Conservation (phyloP, 2,329 filamentous ascomycete species). For the Pseudogymnoascus sp. region DNA sequence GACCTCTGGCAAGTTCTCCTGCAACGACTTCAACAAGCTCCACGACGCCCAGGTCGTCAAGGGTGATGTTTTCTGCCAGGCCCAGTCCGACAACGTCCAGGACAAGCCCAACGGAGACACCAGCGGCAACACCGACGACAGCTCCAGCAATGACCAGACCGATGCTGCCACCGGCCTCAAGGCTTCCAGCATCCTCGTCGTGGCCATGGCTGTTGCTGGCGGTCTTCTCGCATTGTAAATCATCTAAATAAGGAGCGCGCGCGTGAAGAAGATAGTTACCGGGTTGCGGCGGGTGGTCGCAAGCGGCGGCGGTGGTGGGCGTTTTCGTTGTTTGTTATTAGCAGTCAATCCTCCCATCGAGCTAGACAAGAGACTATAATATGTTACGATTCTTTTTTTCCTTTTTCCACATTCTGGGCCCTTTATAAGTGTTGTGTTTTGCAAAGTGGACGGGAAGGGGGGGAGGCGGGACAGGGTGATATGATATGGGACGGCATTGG, state of each 20-base stretch:
- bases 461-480: no score
- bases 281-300: no score
- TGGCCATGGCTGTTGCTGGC: neutral
- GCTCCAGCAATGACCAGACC: neutral
- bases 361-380: no score
- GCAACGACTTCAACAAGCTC: slow-evolving; percentile 22
- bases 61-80: slow-evolving; percentile 39
- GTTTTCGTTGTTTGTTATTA: no score
- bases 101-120: neutral
- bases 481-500: no score
- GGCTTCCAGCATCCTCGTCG: neutral
- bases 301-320: no score
- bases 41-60: slow-evolving; percentile 35
- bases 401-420: no score
- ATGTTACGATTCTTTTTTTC: no score
- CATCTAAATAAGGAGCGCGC: neutral
- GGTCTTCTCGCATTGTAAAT: neutral
- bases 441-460: no score
- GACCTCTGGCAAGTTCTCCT: slow-evolving; percentile 23
- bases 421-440: no score
- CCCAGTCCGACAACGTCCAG: slow-evolving; percentile 20
- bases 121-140: neutral
- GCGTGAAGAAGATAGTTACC: no score
- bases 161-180: neutral
- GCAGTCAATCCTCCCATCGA: no score